Percentiles rank a stretch among this genome's conserved stretches.
phyloP scores from a whole-genome alignment of 305 asterid genomes.

The Ilex paraguariensis region DNA sequence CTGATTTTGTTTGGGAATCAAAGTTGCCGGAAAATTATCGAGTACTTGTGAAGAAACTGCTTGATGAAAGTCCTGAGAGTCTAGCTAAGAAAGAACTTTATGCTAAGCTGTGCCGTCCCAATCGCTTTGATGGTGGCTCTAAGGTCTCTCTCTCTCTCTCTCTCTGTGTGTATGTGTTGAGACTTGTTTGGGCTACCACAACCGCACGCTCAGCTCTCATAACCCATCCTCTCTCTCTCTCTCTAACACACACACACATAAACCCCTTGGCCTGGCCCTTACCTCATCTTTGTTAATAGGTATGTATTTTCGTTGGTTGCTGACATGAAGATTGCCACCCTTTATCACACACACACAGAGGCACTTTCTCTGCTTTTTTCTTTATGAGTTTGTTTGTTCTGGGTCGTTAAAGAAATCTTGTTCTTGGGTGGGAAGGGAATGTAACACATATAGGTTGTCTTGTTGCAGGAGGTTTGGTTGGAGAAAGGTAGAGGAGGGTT shows the following conservation, averaged over 20 bases:
- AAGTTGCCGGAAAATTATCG: constrained; percentile 44
- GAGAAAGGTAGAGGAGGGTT: constrained; percentile 35
- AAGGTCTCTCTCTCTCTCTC: constrained; percentile 26
- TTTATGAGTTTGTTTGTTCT: neutral
- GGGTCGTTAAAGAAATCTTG: neutral
- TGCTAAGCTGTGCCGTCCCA: constrained; percentile 28
- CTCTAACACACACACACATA: too few relatives aligned
- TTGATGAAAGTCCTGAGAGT: neutral
- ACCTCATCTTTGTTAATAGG: too few relatives aligned
- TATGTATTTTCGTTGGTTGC: too few relatives aligned
- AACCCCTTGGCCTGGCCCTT: too few relatives aligned
- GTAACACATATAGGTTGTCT: too few relatives aligned
- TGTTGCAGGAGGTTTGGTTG: constrained; percentile 48
- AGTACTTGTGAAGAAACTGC: constrained; percentile 26
- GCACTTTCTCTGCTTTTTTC: neutral
- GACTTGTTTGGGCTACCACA: too few relatives aligned
- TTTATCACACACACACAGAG: neutral
- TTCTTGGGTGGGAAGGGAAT: too few relatives aligned
- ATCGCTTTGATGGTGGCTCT: constrained; percentile 24
- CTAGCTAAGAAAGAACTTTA: constrained; percentile 35
- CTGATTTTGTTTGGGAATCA: constrained; percentile 41
- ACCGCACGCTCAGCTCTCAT: too few relatives aligned
- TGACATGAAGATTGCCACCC: neutral
- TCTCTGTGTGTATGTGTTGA: neutral
- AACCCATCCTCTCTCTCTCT: too few relatives aligned